Evolutionary conservation across 495 filamentous ascomycete species (phyloP), one percentile per base, ranked within the genome.

Genomic region (Talaromyces thailandensis): DNA sequence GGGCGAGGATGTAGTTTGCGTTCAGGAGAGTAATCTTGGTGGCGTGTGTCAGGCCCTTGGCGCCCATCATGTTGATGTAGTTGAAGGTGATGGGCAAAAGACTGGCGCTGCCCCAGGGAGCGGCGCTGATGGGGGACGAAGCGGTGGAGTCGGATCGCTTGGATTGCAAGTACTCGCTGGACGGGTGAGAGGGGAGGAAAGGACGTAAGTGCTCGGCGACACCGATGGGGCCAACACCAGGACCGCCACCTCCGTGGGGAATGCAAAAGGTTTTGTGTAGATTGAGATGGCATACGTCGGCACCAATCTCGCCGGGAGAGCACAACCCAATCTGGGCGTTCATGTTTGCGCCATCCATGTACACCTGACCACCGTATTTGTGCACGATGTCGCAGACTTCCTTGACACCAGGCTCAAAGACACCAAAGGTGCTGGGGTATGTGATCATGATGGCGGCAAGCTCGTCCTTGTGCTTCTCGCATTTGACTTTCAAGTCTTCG

Each of bases 241-340:
- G 94, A 24, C 94, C 94, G 63, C 94, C 94, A 63, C 94, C 94
- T 58, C 94, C 94, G 73, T 98, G 94, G 23, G 94, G 94, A 67
- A 98, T 98, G 76, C 94, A 98, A 82, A 98, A 98, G 1, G 94
- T 98, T 79, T 98, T 98, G 83, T 98, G 94, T 16, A 98, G 81
- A 73, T 98, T 98, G 61, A 98, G 77, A 78, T 98, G 94, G 82
- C 94, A 98, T 26, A 98, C 95, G 69, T 98, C 94, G 11, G 94
- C 94, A 43, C 94, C 94, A 67, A 98, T 97, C 70, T 96, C 92
- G 16, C 94, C 94, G 4, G 94, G 94, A 0, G 92, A 96, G 80
- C 94, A 98, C 9, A 98, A 85, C 1, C 94, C 94, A 64, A 98
- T 96, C 73, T 98, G 94, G 24, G 94, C 94, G 69, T 98, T 98